Percentiles rank a stretch among this genome's conserved stretches.
These are phyloP conservation scores for Pharnaceum exiguum DNA, from an alignment of 148 eudicot genomes.

Conservation along the genomic window DNA sequence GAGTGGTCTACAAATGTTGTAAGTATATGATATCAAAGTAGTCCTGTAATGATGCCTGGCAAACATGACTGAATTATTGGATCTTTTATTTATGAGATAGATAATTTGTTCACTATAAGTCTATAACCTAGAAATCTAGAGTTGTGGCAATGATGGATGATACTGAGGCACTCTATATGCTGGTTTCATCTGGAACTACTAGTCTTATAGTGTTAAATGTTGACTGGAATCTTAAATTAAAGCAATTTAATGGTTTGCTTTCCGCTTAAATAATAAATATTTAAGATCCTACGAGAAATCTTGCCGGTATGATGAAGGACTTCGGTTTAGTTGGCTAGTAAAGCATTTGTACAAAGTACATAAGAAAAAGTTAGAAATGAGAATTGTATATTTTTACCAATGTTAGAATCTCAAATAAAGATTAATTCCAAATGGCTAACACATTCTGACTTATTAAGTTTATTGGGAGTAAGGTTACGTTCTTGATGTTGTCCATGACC, in stretches of 20 bases:
- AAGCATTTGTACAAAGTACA: no score
- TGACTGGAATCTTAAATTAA: not conserved
- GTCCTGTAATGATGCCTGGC: not conserved
- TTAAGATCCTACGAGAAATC: no score
- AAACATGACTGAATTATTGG: not conserved
- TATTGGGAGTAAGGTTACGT: no score
- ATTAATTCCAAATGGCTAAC: no score
- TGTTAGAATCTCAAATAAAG: no score
- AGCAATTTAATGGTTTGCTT: not conserved
- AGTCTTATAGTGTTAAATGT: not conserved
- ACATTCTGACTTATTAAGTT: not conserved
- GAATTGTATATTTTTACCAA: no score
- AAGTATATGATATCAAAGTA: conserved; percentile 24
- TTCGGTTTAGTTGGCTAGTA: no score
- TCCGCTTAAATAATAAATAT: not conserved
- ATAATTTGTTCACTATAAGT: no score
- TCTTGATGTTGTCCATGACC: no score
- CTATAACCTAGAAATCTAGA: no score
- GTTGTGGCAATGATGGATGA: not conserved
- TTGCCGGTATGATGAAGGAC: no score
- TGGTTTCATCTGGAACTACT: not conserved
- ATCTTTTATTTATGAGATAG: not conserved
- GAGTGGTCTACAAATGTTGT: conserved; percentile 68
- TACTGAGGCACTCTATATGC: not conserved
- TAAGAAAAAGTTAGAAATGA: no score